Percentiles rank a stretch among this genome's conserved stretches.
phyloP scores from a whole-genome alignment of 2,329 filamentous ascomycete species.

The Fusarium compactum region DNA sequence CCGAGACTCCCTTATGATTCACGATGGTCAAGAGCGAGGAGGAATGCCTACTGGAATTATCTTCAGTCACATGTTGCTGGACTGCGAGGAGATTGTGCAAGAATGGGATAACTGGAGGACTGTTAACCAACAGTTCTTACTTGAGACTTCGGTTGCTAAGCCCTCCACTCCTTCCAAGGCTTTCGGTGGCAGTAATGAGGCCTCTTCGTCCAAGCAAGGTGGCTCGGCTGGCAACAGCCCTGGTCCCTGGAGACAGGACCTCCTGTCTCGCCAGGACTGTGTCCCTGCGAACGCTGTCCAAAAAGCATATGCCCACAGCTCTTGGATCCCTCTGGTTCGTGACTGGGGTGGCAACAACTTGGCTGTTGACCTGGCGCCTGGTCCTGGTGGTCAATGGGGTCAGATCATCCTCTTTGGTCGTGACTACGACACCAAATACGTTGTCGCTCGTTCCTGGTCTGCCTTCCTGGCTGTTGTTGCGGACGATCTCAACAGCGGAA shows the following conservation, averaged over 20 bases:
- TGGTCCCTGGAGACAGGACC: constrained; percentile 82
- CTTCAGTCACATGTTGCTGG: constrained; percentile 93
- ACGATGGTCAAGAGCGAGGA: constrained; percentile 97
- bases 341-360: constrained; percentile 99
- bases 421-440: constrained; percentile 99
- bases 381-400: constrained; percentile 91
- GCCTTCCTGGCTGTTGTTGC: constrained; percentile 87
- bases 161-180: constrained; percentile 78
- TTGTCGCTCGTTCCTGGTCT: constrained; percentile 92
- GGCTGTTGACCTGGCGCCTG: constrained; percentile 91
- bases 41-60: constrained; percentile 92
- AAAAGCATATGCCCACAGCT: constrained; percentile 91
- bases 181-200: constrained; percentile 73
- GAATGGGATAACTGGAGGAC: constrained; percentile 97
- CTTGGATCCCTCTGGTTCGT: constrained; percentile 94
- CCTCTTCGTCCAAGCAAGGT: constrained; percentile 75
- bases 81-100: constrained; percentile 97
- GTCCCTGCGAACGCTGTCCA: constrained; percentile 89
- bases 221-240: constrained; percentile 67
- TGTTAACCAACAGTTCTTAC: constrained; percentile 90
- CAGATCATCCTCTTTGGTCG: constrained; percentile 97
- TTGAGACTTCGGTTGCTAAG: constrained; percentile 67
- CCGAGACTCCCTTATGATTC: constrained; percentile 87
- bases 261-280: constrained; percentile 86
- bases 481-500: constrained; percentile 89